These are phyloP conservation scores for Lolium multiflorum DNA, from an alignment of 176 grass and related monocot species.

Conservation along the genomic window DNA sequence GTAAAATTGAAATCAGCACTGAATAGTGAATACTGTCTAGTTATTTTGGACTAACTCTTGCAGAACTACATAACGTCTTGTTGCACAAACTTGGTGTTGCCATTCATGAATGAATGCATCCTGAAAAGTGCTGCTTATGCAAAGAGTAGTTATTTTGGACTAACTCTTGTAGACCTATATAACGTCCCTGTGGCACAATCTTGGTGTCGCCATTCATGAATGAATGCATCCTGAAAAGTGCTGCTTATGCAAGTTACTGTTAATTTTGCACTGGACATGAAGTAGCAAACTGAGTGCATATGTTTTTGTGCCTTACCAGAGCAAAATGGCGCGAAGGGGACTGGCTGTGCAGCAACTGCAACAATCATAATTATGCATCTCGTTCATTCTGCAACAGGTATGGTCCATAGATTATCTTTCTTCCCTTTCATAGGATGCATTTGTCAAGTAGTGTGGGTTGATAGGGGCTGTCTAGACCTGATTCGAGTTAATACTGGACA, in stretches of 20 bases:
- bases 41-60: constrained; percentile 7
- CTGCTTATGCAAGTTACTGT: constrained; percentile 16
- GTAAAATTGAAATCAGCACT: background rate
- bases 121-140: background rate
- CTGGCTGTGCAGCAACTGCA: constrained; percentile 94
- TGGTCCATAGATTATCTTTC: background rate
- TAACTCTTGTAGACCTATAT: constrained; percentile 20
- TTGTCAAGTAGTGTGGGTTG: background rate
- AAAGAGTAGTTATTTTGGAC: background rate
- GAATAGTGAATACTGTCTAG: background rate
- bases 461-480: background rate
- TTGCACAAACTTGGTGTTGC: background rate
- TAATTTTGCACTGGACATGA: constrained; percentile 3
- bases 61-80: background rate
- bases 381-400: constrained; percentile 96
- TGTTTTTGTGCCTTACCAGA: constrained; percentile 51
- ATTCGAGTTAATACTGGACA: background rate
- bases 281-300: background rate
- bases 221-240: background rate
- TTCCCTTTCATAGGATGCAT: background rate
- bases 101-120: background rate
- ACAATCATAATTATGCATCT: constrained; percentile 99
- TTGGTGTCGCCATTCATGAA: constrained; percentile 5
- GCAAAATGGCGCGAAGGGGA: constrained; percentile 97
- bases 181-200: background rate